A percentile compares a stretch with the other conserved stretches of the same genome.
These are phyloP conservation scores for Vitis rotundifolia DNA, from an alignment of 164 flowering plant genomes.

Conservation along the genomic window DNA sequence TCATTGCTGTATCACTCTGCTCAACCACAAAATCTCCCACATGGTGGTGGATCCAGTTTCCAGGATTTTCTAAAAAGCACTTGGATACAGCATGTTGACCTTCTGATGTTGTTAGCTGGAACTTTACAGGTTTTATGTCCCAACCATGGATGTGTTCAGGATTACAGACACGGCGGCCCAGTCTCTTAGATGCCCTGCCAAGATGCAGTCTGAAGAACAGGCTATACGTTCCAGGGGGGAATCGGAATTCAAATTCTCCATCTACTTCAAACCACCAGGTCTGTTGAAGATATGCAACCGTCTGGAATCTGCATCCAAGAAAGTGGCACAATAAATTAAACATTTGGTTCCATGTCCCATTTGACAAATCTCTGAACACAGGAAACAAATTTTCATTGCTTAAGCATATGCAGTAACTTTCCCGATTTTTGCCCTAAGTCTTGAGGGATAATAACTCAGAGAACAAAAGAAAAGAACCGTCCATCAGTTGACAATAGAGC, in stretches of 20 bases:
- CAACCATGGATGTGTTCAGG: constrained; percentile 77
- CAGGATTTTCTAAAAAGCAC: constrained; percentile 58
- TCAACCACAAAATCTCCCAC: constrained; percentile 72
- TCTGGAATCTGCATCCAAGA: constrained; percentile 44
- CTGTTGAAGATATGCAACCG: constrained; percentile 84
- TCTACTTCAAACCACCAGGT: constrained; percentile 87
- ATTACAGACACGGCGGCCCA: constrained; percentile 67
- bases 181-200: constrained; percentile 61
- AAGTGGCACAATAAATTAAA: not conserved
- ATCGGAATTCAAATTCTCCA: constrained; percentile 72
- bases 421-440: too few species aligned
- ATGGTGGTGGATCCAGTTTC: constrained; percentile 68
- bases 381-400: not conserved
- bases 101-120: constrained; percentile 64
- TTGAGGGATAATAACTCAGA: too few species aligned
- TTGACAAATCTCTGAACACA: not conserved
- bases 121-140: constrained; percentile 74
- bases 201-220: constrained; percentile 72
- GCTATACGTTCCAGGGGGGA: constrained; percentile 77
- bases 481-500: too few species aligned
- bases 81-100: constrained; percentile 57
- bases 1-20: constrained; percentile 32
- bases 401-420: too few species aligned
- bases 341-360: not conserved
- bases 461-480: too few species aligned